Evolutionary conservation across 2,329 filamentous ascomycete genomes (phyloP), one percentile per base, ranked within the genome.

Genomic region (Diaporthe australafricana): DNA sequence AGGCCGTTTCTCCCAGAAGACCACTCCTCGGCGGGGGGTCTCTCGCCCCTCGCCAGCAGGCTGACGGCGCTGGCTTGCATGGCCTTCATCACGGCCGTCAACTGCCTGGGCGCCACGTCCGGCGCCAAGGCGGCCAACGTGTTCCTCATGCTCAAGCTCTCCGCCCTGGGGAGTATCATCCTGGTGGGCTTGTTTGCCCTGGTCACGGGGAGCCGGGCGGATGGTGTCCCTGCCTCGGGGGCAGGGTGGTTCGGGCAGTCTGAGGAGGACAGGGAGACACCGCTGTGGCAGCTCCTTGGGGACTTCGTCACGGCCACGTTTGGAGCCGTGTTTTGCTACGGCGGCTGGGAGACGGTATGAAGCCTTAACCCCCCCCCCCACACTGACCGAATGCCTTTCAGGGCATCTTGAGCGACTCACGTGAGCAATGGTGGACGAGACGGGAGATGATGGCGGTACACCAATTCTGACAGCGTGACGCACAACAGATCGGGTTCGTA

Each of bases 291-390:
- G 32, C 81, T 78, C 42, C 79, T 84, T 35, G 83, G 83, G 3
- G 78, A 81, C 32, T 82, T 83, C 66, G 81, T 80, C 25, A 82
- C 81, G 30, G 83, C 83, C 38, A 79, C 84, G 5, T 83, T 84
- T 73, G 81, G 80, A n/a, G 82, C 79, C 8, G 76, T 85, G 9
- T 86, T 81, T 78, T 83, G 81, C 50, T 85, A 84, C 72, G 82
- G 82, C 55, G 83, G 83, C 1, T 86, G 82, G 83, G 83, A 85
- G 69, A 84, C 80, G 70, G 83, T 84, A 71, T 79, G 83, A 77
- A n/a, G 16, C 16, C 8, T n/a, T 38, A 11, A 25, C 25, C 38
- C 52, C 38, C 25, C 38, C 52, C 30, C 7, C 27, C 35, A 27
- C 20, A 14, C 45, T 38, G 42, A 35, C 25, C 27, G 25, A 35